Conservation (phyloP, 1,139 yeast species). For the Zygosaccharomyces pseudobailii region DNA sequence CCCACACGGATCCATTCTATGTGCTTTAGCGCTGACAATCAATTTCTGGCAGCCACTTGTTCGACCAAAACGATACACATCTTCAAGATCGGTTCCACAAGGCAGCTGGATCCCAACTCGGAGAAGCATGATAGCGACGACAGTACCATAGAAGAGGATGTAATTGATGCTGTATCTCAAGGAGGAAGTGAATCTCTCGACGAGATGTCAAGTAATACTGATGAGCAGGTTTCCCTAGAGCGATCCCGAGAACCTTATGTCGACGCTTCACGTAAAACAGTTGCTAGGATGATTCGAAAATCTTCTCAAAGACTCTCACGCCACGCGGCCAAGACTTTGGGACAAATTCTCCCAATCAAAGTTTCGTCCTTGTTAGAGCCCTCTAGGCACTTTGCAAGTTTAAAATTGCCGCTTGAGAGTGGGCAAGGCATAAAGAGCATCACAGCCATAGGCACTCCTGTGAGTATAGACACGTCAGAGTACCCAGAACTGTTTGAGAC, state of each 20-base stretch:
- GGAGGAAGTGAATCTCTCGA: slow-evolving; percentile 16
- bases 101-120: slow-evolving; percentile 4
- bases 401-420: slow-evolving; percentile 65
- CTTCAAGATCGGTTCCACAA: slow-evolving; percentile 50
- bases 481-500: slow-evolving; percentile 21
- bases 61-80: slow-evolving; percentile 93
- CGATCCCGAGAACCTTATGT: slow-evolving; percentile 55
- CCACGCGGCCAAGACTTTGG: slow-evolving; percentile 84
- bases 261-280: slow-evolving; percentile 64
- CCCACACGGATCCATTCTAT: slow-evolving; percentile 85
- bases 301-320: slow-evolving; percentile 50
- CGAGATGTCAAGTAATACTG: slow-evolving; percentile 23
- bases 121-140: slow-evolving; percentile 21
- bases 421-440: slow-evolving; percentile 18
- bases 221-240: slow-evolving; percentile 38
- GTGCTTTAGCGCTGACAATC: slow-evolving; percentile 71
- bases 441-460: slow-evolving; percentile 19
- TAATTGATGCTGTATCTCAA: slow-evolving; percentile 22
- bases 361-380: slow-evolving; percentile 88
- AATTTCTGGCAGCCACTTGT: slow-evolving; percentile 75
- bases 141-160: slow-evolving; percentile 34
- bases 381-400: slow-evolving; percentile 87
- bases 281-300: slow-evolving; percentile 61
- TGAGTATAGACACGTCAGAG: slow-evolving; percentile 19
- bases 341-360: slow-evolving; percentile 71